Base-by-base conservation (phyloP, 768 basidiomycete species). In the Amanita jacksonii region DNA sequence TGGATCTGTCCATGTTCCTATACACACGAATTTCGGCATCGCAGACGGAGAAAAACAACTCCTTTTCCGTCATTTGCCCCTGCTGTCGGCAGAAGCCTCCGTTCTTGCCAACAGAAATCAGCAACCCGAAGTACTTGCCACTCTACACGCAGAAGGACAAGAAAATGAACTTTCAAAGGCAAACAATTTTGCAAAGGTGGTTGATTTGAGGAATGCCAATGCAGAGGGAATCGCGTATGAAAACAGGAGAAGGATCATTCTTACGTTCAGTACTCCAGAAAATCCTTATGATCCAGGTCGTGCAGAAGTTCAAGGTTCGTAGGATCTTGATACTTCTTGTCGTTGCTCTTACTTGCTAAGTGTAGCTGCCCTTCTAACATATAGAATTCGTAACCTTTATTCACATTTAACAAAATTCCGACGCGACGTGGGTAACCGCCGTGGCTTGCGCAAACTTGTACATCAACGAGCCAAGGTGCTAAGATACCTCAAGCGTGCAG, bases 191-290 rank as follows among this genome's bases (percentile, higher is more conserved):
- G 79, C 83, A 33, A 72, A 73, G 51, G 62, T 90, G 23, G 63
- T 91, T 16, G 91, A 96, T 64, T 62, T 98, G 53, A 69, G 82
- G 50, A 97, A 98, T 56, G 85, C 94, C 13, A 87, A 85, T 52
- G 85, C 89, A 22, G 68, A 64, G 23, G 90, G 89, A n/a, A 79
- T 97, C 49, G 77, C 86, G 40, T 87, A 74, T 54, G 88, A 91
- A 63, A 97, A 96, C 60, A 70, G 85, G 47, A 69, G 77, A 56
- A 72, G 90, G 49, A 83, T 92, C 49, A 69, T 96, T 22, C 63
- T 64, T 10, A 79, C 75, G 22, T 97, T 98, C 64, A 94, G 92
- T 1, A 67, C 72, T 5, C 70, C 74, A 0, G 70, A 69, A 40
- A 81, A 76, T 50, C 73, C 73, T 18, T 77, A 72, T 47, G 86